Conservation (phyloP, 2,329 filamentous ascomycete genomes). For the Endoconidiophora polonica region DNA sequence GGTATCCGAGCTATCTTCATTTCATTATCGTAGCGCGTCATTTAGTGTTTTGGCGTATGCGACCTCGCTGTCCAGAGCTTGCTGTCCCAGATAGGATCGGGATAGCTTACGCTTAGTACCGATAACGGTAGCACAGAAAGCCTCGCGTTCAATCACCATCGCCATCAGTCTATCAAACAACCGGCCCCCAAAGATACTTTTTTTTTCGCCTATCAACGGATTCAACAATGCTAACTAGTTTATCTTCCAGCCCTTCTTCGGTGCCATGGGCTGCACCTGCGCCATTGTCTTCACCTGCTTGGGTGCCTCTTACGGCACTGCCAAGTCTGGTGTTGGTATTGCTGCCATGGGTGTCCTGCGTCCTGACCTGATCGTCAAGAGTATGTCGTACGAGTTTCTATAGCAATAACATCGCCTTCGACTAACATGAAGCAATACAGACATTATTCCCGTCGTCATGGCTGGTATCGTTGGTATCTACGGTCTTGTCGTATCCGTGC, state of each 20-base stretch:
- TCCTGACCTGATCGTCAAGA: constrained; percentile 98
- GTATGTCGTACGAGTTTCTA: constrained; percentile 38
- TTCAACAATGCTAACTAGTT: constrained; percentile 19
- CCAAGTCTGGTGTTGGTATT: constrained; percentile 98
- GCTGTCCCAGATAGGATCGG: too few species aligned
- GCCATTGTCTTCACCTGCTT: constrained; percentile 95
- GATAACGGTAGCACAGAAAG: too few species aligned
- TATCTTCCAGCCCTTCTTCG: constrained; percentile 59
- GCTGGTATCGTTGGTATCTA: constrained; percentile 99
- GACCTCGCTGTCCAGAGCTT: too few species aligned
- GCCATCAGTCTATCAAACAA: too few species aligned
- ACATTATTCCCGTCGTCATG: constrained; percentile 99
- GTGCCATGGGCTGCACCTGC: constrained; percentile 93
- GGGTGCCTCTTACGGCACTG: constrained; percentile 93
- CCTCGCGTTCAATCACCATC: too few species aligned
- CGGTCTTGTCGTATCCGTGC: constrained; percentile 72
- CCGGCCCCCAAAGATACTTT: not conserved
- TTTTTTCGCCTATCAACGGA: not conserved
- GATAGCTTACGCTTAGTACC: too few species aligned
- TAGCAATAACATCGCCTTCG: not conserved
- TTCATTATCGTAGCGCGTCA: too few species aligned
- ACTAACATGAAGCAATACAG: constrained; percentile 27
- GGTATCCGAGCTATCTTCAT: too few species aligned
- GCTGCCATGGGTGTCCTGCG: constrained; percentile 95
- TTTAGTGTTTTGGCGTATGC: too few species aligned